Evolutionary conservation across 1,284 basidiomycete genomes (phyloP).

Genomic region (Ganoderma resinaceum): DNA sequence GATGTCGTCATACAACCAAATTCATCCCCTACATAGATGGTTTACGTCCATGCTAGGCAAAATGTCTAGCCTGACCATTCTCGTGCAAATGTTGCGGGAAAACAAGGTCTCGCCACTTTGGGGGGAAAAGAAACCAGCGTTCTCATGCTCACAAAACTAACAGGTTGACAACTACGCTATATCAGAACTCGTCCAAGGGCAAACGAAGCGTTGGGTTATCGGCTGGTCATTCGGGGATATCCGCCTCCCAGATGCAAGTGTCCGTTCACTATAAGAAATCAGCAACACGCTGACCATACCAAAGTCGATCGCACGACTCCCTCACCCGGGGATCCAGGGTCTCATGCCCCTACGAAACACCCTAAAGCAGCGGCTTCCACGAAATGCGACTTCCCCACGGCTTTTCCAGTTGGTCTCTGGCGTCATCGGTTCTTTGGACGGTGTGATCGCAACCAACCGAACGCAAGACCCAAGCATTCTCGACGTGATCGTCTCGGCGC

Average conservation of each 20-base stretch:
- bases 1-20: background rate
- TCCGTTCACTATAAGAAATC: conserved; percentile 3
- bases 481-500: conserved; percentile 50
- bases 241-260: conserved; percentile 79
- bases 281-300: conserved; percentile 24
- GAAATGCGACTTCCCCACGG: conserved; percentile 24
- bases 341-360: conserved; percentile 65
- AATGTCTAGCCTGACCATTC: conserved; percentile 69
- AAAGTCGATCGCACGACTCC: conserved; percentile 60
- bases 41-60: conserved; percentile 94
- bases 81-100: conserved; percentile 65
- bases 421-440: conserved; percentile 46
- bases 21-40: conserved; percentile 62
- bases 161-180: conserved; percentile 88
- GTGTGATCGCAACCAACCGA: conserved; percentile 32
- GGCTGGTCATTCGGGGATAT: conserved; percentile 79
- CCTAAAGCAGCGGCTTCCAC: conserved; percentile 48
- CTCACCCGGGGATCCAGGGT: conserved; percentile 49
- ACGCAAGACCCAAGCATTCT: background rate
- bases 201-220: conserved; percentile 89
- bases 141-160: background rate
- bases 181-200: conserved; percentile 83
- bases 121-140: background rate
- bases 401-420: conserved; percentile 35
- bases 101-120: conserved; percentile 50